Evolutionary conservation across 306 rosid genomes (phyloP), one percentile per base, ranked within the genome.

Genomic region (Acmispon strigosus): DNA sequence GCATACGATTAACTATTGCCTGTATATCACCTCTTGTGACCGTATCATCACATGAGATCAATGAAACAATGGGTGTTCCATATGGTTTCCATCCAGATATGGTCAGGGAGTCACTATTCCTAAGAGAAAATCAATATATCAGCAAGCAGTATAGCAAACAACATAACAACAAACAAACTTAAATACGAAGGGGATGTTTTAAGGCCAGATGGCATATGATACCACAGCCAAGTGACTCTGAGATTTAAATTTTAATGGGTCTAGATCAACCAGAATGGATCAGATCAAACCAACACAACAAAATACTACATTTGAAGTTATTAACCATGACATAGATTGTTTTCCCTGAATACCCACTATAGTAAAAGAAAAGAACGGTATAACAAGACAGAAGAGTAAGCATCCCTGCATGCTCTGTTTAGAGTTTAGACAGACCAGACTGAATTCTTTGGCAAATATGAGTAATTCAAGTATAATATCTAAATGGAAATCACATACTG

Each of bases 41-140:
- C 59, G 74, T 72, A 72, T 87, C 89, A 57, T 89, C 95, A 34
- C 89, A 82, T 43, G 97, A 83, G 79, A 94, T 78, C 70, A 84
- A 65, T 0, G 84, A 83, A 58, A 91, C 86, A 49, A 94, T 82
- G 67, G 99, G 99, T 49, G 86, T 80, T 87, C 96, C 97, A 69
- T 62, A 89, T 2, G 95, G 89, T 76, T 85, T 82, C 95, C 96
- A 92, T 66, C 96, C 98, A 15, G 98, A 92, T 43, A 79, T 57
- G 45, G 74, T 59, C 48, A 81, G 90, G 1, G 87, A 80, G 78
- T 84, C 87, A 56, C 85, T 85, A 43, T 71, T 76, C 87, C 96
- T 92, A 75, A 53, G 55, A 79, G 72, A 69, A 60, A 57, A 69
- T 57, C 39, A 70, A 24, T 55, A 51, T 29, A 36, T 79, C 59